These are phyloP conservation scores for Collybia nuda DNA, from an alignment of 768 basidiomycete genomes.

Conservation along the genomic window DNA sequence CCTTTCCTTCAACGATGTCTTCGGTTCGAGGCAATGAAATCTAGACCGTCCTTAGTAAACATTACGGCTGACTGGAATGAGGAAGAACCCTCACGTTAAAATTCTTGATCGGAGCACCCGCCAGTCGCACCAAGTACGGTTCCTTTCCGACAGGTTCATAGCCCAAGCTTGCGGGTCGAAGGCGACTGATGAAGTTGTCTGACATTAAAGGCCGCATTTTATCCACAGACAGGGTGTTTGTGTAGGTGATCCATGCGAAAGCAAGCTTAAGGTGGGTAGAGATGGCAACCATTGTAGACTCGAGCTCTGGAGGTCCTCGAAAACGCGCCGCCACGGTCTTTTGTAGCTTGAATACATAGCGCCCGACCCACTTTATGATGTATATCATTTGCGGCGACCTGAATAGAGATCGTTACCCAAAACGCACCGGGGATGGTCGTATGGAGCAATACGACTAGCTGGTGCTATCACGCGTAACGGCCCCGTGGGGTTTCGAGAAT, in stretches of 20 bases:
- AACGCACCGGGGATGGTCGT: too few relatives aligned
- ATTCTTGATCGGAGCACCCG: constrained; percentile 5
- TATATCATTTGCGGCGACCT: too few relatives aligned
- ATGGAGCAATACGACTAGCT: too few relatives aligned
- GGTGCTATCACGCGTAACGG: too few relatives aligned
- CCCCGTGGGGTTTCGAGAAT: too few relatives aligned
- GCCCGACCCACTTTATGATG: too few relatives aligned
- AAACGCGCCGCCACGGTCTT: too few relatives aligned
- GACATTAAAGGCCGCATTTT: constrained; percentile 8
- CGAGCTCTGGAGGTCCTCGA: too few relatives aligned
- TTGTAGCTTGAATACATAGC: too few relatives aligned
- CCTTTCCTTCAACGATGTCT: constrained; percentile 8
- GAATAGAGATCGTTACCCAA: too few relatives aligned
- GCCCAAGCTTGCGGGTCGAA: constrained; percentile 9
- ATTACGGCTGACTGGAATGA: not conserved
- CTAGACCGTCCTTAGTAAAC: not conserved
- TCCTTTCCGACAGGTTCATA: constrained; percentile 6
- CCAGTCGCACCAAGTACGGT: constrained; percentile 5
- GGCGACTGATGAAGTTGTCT: constrained; percentile 9
- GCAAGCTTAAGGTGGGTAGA: constrained; percentile 12
- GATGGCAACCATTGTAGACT: constrained; percentile 6
- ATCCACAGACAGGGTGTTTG: constrained; percentile 6
- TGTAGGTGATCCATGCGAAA: constrained; percentile 10
- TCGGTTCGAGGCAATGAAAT: constrained; percentile 8
- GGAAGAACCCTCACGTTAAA: constrained; percentile 4